Evolutionary conservation across 441 rosid genomes (phyloP).

Genomic region (Populus tomentosa): DNA sequence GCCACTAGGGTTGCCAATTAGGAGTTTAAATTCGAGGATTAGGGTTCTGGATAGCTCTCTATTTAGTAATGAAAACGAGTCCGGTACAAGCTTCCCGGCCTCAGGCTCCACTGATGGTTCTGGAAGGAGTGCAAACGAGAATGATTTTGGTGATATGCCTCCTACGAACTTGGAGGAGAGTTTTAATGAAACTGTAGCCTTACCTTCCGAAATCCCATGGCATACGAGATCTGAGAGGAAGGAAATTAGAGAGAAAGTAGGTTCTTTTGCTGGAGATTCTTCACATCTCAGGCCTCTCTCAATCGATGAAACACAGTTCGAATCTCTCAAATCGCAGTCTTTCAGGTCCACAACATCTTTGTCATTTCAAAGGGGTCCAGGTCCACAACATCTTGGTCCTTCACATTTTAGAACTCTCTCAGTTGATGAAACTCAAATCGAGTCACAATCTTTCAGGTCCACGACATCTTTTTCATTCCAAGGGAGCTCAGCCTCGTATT

Average conservation of each 20-base stretch:
- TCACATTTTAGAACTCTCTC: too few species aligned
- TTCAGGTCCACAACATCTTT: too few species aligned
- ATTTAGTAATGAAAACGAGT: slow-evolving; percentile 24
- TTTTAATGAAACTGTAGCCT: slow-evolving; percentile 27
- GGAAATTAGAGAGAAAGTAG: slow-evolving; percentile 30
- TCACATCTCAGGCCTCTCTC: too few species aligned
- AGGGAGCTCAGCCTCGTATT: slow-evolving; percentile 34
- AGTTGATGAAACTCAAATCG: too few species aligned
- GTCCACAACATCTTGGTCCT: too few species aligned
- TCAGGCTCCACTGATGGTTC: slow-evolving; percentile 14
- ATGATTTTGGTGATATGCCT: slow-evolving; percentile 27
- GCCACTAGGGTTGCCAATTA: slow-evolving; percentile 62
- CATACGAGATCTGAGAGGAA: slow-evolving; percentile 35
- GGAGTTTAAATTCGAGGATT: slow-evolving; percentile 19
- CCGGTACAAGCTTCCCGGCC: slow-evolving; percentile 29
- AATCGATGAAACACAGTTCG: too few species aligned
- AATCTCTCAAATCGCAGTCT: too few species aligned
- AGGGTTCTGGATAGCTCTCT: slow-evolving; percentile 17
- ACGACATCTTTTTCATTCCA: slow-evolving; percentile 34
- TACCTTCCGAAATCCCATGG: slow-evolving; percentile 38
- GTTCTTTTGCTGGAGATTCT: slow-evolving; percentile 10
- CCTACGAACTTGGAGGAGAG: slow-evolving; percentile 32
- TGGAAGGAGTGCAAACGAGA: slow-evolving; percentile 19
- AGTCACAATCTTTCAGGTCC: slow-evolving; percentile 25
- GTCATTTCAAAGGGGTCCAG: too few species aligned